phyloP scores from a whole-genome alignment of 768 basidiomycete genomes.

The Tulasnella sp. region DNA sequence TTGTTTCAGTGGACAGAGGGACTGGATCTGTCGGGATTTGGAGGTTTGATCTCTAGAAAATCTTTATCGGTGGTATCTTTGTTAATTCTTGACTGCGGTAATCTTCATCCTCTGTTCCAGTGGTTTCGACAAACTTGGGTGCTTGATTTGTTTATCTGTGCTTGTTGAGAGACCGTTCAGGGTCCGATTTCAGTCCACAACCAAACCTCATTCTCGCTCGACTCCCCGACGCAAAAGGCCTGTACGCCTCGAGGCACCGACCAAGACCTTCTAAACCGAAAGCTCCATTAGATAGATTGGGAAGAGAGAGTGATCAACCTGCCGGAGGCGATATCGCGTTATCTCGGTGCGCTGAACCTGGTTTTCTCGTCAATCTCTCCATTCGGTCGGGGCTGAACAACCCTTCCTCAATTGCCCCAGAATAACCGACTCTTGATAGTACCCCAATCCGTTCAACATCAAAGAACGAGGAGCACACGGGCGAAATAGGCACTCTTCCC shows the following conservation, averaged over 20 bases:
- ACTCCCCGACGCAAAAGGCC: neutral
- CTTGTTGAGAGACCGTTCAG: neutral
- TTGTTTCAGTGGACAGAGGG: neutral
- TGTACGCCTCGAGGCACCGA: neutral
- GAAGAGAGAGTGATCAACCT: neutral
- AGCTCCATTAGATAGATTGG: neutral
- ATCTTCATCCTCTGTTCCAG: neutral
- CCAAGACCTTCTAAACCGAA: neutral
- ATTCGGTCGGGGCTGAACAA: neutral
- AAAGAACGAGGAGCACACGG: no score
- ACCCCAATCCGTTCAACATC: neutral
- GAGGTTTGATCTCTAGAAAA: constrained; percentile 15
- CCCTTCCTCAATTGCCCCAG: neutral
- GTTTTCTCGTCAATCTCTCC: neutral
- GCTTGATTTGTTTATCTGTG: neutral
- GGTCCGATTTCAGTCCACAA: neutral
- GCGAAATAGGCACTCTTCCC: no score
- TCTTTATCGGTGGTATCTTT: neutral
- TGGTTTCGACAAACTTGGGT: neutral
- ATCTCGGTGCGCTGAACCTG: neutral
- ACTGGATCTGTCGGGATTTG: neutral
- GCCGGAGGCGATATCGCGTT: neutral
- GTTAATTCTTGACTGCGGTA: neutral
- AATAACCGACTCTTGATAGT: neutral
- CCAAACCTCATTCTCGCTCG: neutral